Conservation (phyloP, 2,329 filamentous ascomycete species). For the Clonostachys solani region DNA sequence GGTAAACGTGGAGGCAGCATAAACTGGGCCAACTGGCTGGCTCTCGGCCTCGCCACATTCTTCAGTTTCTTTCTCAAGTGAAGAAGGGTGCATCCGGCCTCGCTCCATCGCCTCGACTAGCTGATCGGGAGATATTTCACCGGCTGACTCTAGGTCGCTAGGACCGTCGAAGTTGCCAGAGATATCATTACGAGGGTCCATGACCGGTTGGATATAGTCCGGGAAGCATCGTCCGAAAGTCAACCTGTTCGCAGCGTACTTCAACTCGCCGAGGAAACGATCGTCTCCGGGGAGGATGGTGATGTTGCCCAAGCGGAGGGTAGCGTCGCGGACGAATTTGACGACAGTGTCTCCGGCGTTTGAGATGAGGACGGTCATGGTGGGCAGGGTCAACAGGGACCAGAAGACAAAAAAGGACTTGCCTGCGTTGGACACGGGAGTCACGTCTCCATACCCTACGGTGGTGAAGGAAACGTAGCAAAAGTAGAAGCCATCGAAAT, state of each 20-base stretch:
- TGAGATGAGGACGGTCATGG: conserved; percentile 81
- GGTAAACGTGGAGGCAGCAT: conserved; percentile 2
- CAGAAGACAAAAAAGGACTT: conserved; percentile 92
- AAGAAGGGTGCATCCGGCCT: background rate
- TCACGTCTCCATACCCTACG: conserved; percentile 81
- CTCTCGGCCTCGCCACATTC: background rate
- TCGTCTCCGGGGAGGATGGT: conserved; percentile 57
- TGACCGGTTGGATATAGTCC: background rate
- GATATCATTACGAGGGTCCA: too few relatives aligned
- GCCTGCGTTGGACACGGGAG: conserved; percentile 70
- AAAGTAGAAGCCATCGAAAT: conserved; percentile 83
- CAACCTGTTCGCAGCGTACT: conserved; percentile 32
- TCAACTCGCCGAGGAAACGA: conserved; percentile 39
- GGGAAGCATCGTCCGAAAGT: conserved; percentile 37
- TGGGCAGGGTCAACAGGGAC: conserved; percentile 80
- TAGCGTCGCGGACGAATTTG: conserved; percentile 50
- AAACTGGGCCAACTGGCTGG: background rate
- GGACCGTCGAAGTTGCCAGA: too few relatives aligned
- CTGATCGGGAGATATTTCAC: background rate
- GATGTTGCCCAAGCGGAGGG: conserved; percentile 50
- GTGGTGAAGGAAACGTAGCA: conserved; percentile 79
- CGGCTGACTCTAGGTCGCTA: background rate
- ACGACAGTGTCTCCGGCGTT: conserved; percentile 84
- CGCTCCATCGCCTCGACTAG: background rate
- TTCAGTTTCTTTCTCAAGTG: background rate